phyloP scores from a whole-genome alignment of 1,284 basidiomycete genomes.

The Meripilus lineatus region DNA sequence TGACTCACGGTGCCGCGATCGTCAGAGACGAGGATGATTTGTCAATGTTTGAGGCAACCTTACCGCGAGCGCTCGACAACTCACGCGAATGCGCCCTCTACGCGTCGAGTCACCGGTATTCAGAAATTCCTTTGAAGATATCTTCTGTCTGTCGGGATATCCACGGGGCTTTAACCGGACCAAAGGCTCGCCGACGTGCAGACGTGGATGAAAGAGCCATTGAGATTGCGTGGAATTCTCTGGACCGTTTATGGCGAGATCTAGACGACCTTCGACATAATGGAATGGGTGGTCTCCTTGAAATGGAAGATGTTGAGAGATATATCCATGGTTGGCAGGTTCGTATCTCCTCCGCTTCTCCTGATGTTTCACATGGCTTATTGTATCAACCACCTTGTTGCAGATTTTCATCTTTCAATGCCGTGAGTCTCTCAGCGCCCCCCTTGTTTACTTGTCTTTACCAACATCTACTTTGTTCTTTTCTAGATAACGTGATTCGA shows the following conservation, averaged over 20 bases:
- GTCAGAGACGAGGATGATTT: constrained; percentile 65
- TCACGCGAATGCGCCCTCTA: constrained; percentile 30
- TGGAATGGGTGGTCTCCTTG: constrained; percentile 33
- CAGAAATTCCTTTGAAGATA: constrained; percentile 66
- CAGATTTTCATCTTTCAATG: constrained; percentile 78
- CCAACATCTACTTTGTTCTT: no score
- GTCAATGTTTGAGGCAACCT: constrained; percentile 58
- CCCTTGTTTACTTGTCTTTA: no score
- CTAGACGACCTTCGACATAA: constrained; percentile 58
- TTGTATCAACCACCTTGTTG: constrained; percentile 10
- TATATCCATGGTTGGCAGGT: constrained; percentile 71
- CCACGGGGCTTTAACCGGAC: constrained; percentile 70
- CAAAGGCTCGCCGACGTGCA: constrained; percentile 56
- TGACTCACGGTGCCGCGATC: neutral
- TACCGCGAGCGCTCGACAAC: constrained; percentile 39
- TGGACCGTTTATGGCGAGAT: constrained; percentile 78
- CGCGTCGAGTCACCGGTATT: constrained; percentile 36
- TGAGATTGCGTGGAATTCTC: constrained; percentile 72
- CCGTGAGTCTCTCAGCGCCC: constrained; percentile 50
- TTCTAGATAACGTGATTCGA: constrained; percentile 58
- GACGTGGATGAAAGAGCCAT: constrained; percentile 60
- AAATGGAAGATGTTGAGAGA: constrained; percentile 56
- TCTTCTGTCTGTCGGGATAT: constrained; percentile 70
- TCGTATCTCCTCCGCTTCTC: constrained; percentile 18
- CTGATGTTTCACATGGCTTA: constrained; percentile 7